A percentile compares a stretch with the other conserved stretches of the same genome.
phyloP scores from a whole-genome alignment of 2,329 filamentous ascomycete genomes.

The Colletotrichum liriopes region DNA sequence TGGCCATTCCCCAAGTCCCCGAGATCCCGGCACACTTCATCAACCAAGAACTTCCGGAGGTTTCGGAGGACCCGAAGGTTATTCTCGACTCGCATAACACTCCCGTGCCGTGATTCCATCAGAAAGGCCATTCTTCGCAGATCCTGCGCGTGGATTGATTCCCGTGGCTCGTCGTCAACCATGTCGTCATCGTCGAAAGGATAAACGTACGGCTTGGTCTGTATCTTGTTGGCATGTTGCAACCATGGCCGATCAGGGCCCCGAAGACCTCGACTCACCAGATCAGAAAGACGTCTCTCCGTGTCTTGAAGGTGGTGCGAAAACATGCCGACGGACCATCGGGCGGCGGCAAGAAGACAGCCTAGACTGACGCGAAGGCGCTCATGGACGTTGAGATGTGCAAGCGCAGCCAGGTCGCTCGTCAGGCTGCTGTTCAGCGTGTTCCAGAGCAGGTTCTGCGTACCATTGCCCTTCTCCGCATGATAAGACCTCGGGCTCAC shows the following conservation, averaged over 20 bases:
- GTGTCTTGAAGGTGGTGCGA: conserved; percentile 29
- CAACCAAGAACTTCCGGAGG: conserved; percentile 24
- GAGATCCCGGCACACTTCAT: neutral
- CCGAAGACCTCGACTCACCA: conserved; percentile 18
- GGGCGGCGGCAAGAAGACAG: conserved; percentile 16
- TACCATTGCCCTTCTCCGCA: conserved; percentile 20
- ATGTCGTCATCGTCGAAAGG: conserved; percentile 20
- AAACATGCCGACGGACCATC: conserved; percentile 23
- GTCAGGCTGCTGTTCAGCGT: conserved; percentile 2
- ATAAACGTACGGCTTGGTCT: conserved; percentile 22
- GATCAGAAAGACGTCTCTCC: conserved; percentile 25
- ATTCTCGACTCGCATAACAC: conserved; percentile 22
- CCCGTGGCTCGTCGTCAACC: neutral
- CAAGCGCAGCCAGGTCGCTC: neutral
- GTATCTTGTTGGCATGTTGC: neutral
- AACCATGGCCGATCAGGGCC: neutral
- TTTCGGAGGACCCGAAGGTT: conserved; percentile 28
- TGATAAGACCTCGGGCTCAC: conserved; percentile 20
- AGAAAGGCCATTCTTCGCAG: conserved; percentile 33
- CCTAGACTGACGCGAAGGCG: conserved; percentile 23
- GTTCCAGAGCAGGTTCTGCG: conserved; percentile 29
- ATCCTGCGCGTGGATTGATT: conserved; percentile 26
- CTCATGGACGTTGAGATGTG: neutral
- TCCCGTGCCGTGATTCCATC: conserved; percentile 25
- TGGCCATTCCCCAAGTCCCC: neutral